Evolutionary conservation across 1,284 basidiomycete species (phyloP).

Genomic region (Xerocomus cyaneibrunnescens): DNA sequence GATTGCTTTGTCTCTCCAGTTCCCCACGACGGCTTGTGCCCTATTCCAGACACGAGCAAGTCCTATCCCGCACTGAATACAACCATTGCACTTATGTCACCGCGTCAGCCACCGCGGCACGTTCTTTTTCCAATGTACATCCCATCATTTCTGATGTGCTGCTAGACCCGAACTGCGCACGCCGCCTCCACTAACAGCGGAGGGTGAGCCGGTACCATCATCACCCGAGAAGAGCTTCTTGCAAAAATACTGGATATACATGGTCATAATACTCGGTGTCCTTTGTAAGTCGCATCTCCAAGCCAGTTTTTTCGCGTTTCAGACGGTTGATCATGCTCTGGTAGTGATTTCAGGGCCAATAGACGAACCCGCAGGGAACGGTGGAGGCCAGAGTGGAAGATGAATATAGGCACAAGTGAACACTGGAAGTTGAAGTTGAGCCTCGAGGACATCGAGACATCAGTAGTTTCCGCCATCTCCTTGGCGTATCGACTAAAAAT

Average conservation of each 20-base stretch:
- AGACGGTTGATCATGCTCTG: background rate
- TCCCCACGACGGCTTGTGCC: constrained; percentile 65
- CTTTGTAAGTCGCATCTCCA: constrained; percentile 47
- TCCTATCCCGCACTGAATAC: constrained; percentile 46
- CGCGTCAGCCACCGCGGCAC: constrained; percentile 58
- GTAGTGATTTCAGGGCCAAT: constrained; percentile 33
- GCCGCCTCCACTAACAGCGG: constrained; percentile 63
- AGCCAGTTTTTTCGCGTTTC: background rate
- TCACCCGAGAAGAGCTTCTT: constrained; percentile 74
- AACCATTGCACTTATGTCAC: constrained; percentile 49
- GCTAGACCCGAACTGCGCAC: constrained; percentile 62
- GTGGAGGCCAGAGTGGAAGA: constrained; percentile 27
- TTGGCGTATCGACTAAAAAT: constrained; percentile 16
- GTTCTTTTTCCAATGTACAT: constrained; percentile 26
- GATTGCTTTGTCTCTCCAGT: constrained; percentile 70
- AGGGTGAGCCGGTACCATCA: constrained; percentile 63
- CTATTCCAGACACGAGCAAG: constrained; percentile 17
- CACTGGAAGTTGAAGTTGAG: background rate
- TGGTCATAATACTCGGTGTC: constrained; percentile 58
- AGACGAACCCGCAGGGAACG: constrained; percentile 27
- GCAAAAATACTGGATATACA: constrained; percentile 89
- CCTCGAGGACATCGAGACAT: background rate
- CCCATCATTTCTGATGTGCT: constrained; percentile 7
- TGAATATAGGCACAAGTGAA: constrained; percentile 14
- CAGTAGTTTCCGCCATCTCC: constrained; percentile 7